These are phyloP conservation scores for Phytophthora hybrid DNA, from an alignment of 352 stramenopile genomes.

Conservation along the genomic window DNA sequence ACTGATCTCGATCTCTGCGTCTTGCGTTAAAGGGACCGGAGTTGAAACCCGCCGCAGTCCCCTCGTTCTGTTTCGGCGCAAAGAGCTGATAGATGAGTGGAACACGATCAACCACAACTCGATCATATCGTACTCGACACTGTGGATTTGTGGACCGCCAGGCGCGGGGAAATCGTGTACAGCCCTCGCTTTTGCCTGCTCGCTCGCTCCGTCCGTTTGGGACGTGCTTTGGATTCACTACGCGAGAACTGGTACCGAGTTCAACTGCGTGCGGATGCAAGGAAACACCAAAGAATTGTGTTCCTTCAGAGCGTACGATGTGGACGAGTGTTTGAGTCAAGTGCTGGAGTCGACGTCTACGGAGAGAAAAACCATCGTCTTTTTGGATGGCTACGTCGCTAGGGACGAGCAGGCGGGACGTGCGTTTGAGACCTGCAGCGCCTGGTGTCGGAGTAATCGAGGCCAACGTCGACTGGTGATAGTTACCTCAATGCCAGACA, in stretches of 20 bases:
- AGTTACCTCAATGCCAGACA: neutral
- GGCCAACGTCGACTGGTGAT: neutral
- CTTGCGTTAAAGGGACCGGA: neutral
- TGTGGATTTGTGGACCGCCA: neutral
- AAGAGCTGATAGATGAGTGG: neutral
- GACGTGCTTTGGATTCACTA: neutral
- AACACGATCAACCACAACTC: neutral
- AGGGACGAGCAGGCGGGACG: too few species aligned
- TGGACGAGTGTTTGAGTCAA: neutral
- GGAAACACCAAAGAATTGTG: neutral
- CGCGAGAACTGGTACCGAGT: neutral
- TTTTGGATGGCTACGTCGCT: neutral
- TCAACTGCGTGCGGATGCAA: neutral
- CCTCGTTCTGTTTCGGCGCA: neutral
- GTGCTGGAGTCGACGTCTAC: neutral
- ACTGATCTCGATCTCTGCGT: neutral
- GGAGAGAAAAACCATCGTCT: neutral
- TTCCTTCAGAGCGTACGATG: neutral
- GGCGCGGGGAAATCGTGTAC: neutral
- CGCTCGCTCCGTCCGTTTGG: neutral
- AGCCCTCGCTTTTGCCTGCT: neutral
- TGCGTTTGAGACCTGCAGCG: too few species aligned
- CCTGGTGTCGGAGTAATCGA: too few species aligned
- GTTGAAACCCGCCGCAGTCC: neutral
- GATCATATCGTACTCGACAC: neutral